Base-by-base conservation (phyloP, 345 rosid genomes). In the Populus deltoides region DNA sequence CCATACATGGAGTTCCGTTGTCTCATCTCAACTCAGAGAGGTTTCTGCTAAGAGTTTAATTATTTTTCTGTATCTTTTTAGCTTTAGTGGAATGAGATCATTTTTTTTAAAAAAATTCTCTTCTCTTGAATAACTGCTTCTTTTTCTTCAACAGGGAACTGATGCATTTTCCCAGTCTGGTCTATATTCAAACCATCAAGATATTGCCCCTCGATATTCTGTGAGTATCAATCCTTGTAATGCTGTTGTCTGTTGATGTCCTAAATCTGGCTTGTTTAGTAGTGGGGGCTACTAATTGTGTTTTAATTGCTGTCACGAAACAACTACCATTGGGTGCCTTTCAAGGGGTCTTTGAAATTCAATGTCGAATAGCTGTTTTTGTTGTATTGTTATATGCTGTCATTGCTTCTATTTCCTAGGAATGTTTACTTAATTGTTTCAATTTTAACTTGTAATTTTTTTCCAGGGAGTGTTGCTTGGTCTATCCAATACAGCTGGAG, bases 131-230 rank as follows among this genome's bases (percentile, higher is more conserved):
- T 35, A 16, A 47, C 15, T 25, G 20, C 39, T 31, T 20, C 31
- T 20, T 67, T 4, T 25, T 55, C 63, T 65, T 72, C 39, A 76
- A 68, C 38, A 92, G 92, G 98, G 99, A 73, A 86, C 89, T 49
- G 99, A 95, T 86, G 98, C 97, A n/a, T 95, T 95, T 78, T 95
- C 96, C 5, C 99, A 93, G 78, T 95, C 99, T 73, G 98, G 98
- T 76, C 78, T 95, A 6, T 95, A 95, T 79, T 95, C 98, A 22
- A 95, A 93, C 75, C 98, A 95, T 88, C 99, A 95, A 85, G 98
- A 95, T 74, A 93, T 93, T 75, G 99, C 93, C 72, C 99, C 98
- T 49, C 89, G 98, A 73, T 95, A 95, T 88, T 89, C 99, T 22
- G 98, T 95, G 81, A 90, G 95, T 85, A 66, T 51, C 75, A 20